These are phyloP conservation scores for Boletus semigastroideus DNA, from an alignment of 1,284 basidiomycete species.

Conservation along the genomic window DNA sequence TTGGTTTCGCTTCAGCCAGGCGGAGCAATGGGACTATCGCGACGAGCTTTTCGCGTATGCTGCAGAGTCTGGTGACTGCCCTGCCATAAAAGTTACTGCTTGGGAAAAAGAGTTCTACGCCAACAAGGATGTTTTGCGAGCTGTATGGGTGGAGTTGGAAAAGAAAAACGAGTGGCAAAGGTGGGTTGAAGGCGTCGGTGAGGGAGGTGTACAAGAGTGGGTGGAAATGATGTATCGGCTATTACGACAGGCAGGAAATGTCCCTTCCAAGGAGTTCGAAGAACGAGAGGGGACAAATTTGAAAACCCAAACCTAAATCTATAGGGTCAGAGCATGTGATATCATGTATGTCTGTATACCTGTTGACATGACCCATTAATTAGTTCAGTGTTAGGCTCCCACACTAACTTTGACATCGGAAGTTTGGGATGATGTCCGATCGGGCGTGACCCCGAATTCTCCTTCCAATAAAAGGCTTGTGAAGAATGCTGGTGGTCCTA, in stretches of 20 bases:
- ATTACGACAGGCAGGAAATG: constrained; percentile 37
- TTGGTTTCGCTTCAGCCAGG: constrained; percentile 53
- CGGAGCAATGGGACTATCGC: constrained; percentile 69
- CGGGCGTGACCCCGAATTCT: no score
- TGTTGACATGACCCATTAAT: no score
- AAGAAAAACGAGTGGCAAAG: constrained; percentile 51
- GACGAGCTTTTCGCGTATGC: constrained; percentile 56
- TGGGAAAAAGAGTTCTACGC: constrained; percentile 63
- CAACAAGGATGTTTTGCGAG: constrained; percentile 49
- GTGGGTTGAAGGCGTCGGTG: constrained; percentile 64
- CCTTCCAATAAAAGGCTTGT: not conserved
- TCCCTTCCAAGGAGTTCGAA: not conserved
- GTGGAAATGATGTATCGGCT: constrained; percentile 54
- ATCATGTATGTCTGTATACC: no score
- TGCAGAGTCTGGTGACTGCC: constrained; percentile 32
- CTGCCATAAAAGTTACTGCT: constrained; percentile 39
- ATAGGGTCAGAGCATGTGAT: no score
- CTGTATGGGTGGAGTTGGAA: constrained; percentile 60
- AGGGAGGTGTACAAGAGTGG: constrained; percentile 59
- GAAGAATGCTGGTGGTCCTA: not conserved
- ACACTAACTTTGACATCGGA: not conserved
- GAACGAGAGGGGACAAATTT: no score
- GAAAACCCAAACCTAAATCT: no score
- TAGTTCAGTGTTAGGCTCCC: no score
- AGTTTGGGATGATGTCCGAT: not conserved